phyloP scores from a whole-genome alignment of 2,329 filamentous ascomycete genomes.

The Bipolaris bicolor region DNA sequence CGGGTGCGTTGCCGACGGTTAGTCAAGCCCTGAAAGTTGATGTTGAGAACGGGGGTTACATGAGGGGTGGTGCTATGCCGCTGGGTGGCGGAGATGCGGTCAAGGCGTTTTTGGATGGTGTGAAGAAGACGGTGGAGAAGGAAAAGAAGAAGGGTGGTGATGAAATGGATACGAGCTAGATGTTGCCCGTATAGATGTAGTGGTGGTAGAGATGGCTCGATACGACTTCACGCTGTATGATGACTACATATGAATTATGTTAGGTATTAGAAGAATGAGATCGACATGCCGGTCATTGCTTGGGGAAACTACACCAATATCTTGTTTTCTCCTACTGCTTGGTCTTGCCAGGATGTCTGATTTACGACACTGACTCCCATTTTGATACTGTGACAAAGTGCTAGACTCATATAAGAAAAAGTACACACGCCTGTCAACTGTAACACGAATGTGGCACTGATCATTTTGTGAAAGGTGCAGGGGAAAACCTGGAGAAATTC shows the following conservation, averaged over 20 bases:
- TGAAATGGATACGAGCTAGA: constrained; percentile 44
- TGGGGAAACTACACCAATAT: background rate
- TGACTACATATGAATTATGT: constrained; percentile 13
- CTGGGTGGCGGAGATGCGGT: constrained; percentile 88
- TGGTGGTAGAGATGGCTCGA: background rate
- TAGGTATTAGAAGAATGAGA: constrained; percentile 9
- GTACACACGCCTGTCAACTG: background rate
- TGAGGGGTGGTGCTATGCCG: constrained; percentile 79
- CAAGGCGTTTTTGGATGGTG: constrained; percentile 87
- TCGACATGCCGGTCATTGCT: background rate
- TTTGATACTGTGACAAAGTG: background rate
- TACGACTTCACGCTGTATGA: constrained; percentile 1
- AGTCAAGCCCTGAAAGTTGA: constrained; percentile 82
- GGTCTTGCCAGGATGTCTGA: too few species aligned
- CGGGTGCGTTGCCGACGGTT: constrained; percentile 88
- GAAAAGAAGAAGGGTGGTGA: constrained; percentile 37
- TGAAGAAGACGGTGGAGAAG: constrained; percentile 76
- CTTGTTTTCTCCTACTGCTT: background rate
- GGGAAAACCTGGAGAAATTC: constrained; percentile 34
- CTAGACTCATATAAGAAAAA: background rate
- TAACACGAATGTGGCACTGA: constrained; percentile 38
- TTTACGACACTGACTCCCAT: too few species aligned
- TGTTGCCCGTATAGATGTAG: background rate
- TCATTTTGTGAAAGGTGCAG: constrained; percentile 32
- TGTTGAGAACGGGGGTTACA: constrained; percentile 82